phyloP scores from a whole-genome alignment of 2,329 filamentous ascomycete genomes.

The Aspergillus jensenii region DNA sequence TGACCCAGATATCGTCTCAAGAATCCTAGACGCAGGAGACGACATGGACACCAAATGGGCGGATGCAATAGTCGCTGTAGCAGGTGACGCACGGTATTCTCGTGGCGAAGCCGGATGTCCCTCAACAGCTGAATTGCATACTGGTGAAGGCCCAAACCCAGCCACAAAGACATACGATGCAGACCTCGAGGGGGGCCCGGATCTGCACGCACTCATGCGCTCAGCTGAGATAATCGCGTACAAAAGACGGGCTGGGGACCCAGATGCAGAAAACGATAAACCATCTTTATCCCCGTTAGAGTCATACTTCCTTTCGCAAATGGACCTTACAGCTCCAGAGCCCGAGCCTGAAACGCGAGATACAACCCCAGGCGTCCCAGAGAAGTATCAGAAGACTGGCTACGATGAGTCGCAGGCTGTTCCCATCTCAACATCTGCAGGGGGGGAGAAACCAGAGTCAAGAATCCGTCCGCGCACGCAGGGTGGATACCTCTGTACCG shows the following conservation, averaged over 20 bases:
- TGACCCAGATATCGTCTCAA: conserved; percentile 38
- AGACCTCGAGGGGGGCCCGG: conserved; percentile 43
- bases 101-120: conserved; percentile 28
- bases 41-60: conserved; percentile 30
- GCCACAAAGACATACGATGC: conserved; percentile 26
- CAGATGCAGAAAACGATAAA: conserved; percentile 14
- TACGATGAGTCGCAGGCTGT: conserved; percentile 11
- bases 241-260: conserved; percentile 35
- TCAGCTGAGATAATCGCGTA: conserved; percentile 43
- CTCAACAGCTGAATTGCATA: conserved; percentile 22
- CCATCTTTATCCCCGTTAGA: conserved; percentile 27
- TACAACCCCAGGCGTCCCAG: conserved; percentile 10
- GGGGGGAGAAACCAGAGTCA: neutral
- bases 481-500: conserved; percentile 90
- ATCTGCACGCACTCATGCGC: conserved; percentile 49
- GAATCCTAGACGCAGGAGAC: conserved; percentile 20
- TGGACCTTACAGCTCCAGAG: conserved; percentile 34
- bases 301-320: conserved; percentile 46
- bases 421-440: conserved; percentile 5
- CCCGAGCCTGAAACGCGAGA: conserved; percentile 1
- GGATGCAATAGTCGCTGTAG: conserved; percentile 44
- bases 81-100: conserved; percentile 44
- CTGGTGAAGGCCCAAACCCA: conserved; percentile 24
- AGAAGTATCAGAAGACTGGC: conserved; percentile 20
- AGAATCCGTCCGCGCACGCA: conserved; percentile 70